Evolutionary conservation across 305 asterid species (phyloP), one percentile per base, ranked within the genome.

Genomic region (Plantago lanceolata): DNA sequence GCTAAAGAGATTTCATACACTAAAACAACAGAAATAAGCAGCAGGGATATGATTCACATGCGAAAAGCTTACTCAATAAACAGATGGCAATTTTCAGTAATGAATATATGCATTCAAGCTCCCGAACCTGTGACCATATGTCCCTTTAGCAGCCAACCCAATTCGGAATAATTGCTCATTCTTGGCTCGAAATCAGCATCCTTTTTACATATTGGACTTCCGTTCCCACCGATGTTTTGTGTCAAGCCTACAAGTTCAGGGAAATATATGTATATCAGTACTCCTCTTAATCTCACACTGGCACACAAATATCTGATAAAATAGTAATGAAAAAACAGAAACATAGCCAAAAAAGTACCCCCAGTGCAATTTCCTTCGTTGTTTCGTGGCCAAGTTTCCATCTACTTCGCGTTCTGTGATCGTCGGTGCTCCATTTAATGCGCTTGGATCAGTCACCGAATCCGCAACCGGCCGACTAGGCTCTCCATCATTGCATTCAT

Each of bases 351-450:
- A 51, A 59, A 21, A 24, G 20, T 88, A 90, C 97, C 96, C 97
- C 97, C 96, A 90, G 43, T 70, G 78, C 77, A 90, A 71, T 79
- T 88, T 90, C 61, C 65, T 83, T 53, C 81, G 87, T 68, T 77
- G 76, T 50, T 61, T 80, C 11, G 75, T 57, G 24, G 70, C 70
- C 19, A 47, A 5, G 21, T 61, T 64, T 44, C 59, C 64, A 43
- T 74, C 70, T 60, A 26, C 60, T 19, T 13, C 12, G n/a, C 65
- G 79, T 65, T 67, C 28, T 4, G 63, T 70, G 48, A 40, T 31
- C 16, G 57, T 70, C 31, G 12, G 68, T 17, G 31, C 49, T 63
- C 63, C 72, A 64, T 65, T 64, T 59, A 70, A 50, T n/a, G 70
- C 44, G 50, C 66, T 50, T 49, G 64, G 45, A 63, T 48, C 44